Conservation (phyloP, 352 stramenopile species). For the Saprolegnia parasitica region DNA sequence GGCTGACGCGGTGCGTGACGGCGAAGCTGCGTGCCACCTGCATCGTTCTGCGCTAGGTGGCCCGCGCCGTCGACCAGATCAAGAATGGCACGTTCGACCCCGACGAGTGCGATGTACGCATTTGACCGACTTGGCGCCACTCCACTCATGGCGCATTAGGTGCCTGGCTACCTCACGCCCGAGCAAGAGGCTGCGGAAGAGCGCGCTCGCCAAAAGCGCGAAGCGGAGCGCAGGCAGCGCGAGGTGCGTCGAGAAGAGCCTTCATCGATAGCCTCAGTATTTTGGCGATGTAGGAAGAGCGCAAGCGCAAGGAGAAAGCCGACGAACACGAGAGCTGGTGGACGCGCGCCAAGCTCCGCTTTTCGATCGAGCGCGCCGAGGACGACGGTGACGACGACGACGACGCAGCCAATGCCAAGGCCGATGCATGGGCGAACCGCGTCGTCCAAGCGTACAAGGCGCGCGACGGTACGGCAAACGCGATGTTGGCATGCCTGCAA, state of each 20-base stretch:
- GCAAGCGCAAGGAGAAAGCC: slow-evolving; percentile 39
- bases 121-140: not conserved
- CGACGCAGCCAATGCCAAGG: slow-evolving; percentile 27
- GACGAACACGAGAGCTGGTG: slow-evolving; percentile 70
- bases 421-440: slow-evolving; percentile 46
- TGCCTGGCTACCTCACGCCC: slow-evolving; percentile 69
- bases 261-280: not conserved
- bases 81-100: slow-evolving; percentile 77
- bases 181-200: slow-evolving; percentile 64
- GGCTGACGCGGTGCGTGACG: slow-evolving; percentile 55
- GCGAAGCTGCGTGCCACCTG: not conserved
- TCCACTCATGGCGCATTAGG: slow-evolving; percentile 32
- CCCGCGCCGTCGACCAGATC: slow-evolving; percentile 71
- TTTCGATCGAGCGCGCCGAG: slow-evolving; percentile 34
- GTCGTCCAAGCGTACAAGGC: slow-evolving; percentile 63
- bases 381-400: slow-evolving; percentile 23
- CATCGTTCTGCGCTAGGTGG: slow-evolving; percentile 38
- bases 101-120: slow-evolving; percentile 53
- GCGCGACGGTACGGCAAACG: slow-evolving; percentile 37
- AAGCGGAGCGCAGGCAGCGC: slow-evolving; percentile 39
- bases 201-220: slow-evolving; percentile 34
- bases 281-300: slow-evolving; percentile 34
- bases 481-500: not conserved
- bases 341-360: slow-evolving; percentile 54
- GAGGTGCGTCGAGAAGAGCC: slow-evolving; percentile 24